Conservation (phyloP, 768 basidiomycete species). For the Panus rudis region DNA sequence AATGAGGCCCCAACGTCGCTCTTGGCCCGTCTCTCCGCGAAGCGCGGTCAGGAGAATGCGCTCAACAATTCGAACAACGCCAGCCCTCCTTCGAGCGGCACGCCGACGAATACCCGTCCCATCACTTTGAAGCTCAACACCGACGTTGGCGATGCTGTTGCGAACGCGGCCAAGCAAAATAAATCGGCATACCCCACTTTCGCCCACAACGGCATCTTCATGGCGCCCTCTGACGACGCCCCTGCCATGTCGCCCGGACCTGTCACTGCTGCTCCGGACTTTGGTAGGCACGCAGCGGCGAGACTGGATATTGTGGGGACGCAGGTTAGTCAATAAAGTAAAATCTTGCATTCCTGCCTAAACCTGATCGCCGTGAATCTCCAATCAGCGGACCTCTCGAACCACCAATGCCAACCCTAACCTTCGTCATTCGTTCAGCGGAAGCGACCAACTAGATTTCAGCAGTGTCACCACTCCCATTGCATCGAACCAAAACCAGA, state of each 20-base stretch:
- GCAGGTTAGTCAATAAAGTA: conserved; percentile 46
- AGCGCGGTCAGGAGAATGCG: conserved; percentile 45
- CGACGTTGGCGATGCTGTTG: conserved; percentile 44
- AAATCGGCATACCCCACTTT: conserved; percentile 77
- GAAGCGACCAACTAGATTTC: conserved; percentile 61
- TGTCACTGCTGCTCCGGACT: conserved; percentile 78
- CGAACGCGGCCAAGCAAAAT: conserved; percentile 58
- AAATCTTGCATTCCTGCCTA: too few relatives aligned
- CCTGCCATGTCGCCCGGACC: conserved; percentile 69
- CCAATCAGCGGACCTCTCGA: conserved; percentile 40
- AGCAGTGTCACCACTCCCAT: conserved; percentile 44
- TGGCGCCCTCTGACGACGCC: conserved; percentile 51
- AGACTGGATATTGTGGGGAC: conserved; percentile 67
- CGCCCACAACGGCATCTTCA: conserved; percentile 47
- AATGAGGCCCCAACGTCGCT: conserved; percentile 65
- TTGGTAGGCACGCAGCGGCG: conserved; percentile 68
- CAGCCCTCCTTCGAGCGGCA: conserved; percentile 40
- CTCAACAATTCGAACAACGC: conserved; percentile 30
- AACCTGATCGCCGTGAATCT: conserved; percentile 8
- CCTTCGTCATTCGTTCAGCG: conserved; percentile 71
- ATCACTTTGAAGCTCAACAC: conserved; percentile 74
- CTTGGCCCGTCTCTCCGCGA: conserved; percentile 67
- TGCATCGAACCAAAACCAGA: conserved; percentile 38
- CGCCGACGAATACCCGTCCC: conserved; percentile 42
- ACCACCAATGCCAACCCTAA: conserved; percentile 34